Evolutionary conservation across 768 basidiomycete genomes (phyloP), one percentile per base, ranked within the genome.

Genomic region (Gloeopeniophorella convolvens): DNA sequence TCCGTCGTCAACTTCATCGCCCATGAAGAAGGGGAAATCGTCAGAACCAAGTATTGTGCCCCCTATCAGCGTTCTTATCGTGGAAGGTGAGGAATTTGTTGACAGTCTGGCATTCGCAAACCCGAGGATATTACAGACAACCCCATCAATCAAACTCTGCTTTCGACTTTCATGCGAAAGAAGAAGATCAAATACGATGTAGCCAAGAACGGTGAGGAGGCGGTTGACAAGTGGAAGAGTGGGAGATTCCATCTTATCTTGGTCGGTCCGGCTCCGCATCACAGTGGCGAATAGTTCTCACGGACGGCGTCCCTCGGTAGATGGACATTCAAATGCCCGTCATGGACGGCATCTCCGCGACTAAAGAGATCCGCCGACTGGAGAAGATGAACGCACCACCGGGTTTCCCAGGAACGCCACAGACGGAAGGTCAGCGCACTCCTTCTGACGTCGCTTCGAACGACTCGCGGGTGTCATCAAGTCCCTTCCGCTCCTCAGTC

Each of bases 251-350:
- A 99, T 71, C 75, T 99, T 42, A 97, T 99, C 47, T 69, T 99
- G 68, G 95, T 96, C 55, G 58, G 89, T 72, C 10, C 15, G 21
- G 32, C 16, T 12, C 41, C 21, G 2, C 30, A 48, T 50, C n/a
- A 28, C 20, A 32, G 27, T 18, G 32, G 32, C 36, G 16, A 20
- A 30, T 32, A 21, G 13, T 11, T 48, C 30, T 28, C 54, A 48
- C 20, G 50, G 64, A 31, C 65, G 42, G 30, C n/a, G 40, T 57
- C 41, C 44, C 28, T 24, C 51, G 30, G 3, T 58, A 97, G 95
- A 99, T 99, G 96, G 96, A 99, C 71, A 98, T 99, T 46, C 95
- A 98, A 68, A 93, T 99, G 80, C 96, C 96, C 8, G 84, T 98
- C 59, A 98, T 96, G 89, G 91, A 95, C 67, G 96, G 96, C 28